These are phyloP conservation scores for Sambucus nigra DNA, from an alignment of 129 eudicot genomes.

Conservation along the genomic window DNA sequence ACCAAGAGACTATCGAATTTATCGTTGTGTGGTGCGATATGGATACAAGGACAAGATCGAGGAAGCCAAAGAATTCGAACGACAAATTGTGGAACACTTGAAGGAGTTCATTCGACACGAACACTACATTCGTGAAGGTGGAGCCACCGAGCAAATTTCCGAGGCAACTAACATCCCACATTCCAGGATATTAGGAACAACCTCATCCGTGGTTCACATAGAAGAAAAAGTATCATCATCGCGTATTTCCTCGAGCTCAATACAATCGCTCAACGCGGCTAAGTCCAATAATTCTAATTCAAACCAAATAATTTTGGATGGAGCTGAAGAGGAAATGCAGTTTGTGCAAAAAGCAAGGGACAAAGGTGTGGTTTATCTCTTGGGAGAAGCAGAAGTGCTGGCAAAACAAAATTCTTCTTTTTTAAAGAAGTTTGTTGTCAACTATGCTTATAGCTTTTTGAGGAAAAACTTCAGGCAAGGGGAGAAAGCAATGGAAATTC, in stretches of 20 bases:
- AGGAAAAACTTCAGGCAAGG: slow-evolving; percentile 40
- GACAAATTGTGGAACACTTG: slow-evolving; percentile 16
- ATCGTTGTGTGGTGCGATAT: slow-evolving; percentile 14
- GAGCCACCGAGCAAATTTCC: neutral
- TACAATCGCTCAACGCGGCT: neutral
- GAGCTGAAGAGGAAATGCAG: slow-evolving; percentile 27
- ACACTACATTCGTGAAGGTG: slow-evolving; percentile 16
- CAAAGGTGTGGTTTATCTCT: slow-evolving; percentile 30
- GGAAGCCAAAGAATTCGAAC: slow-evolving; percentile 11
- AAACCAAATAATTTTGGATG: neutral
- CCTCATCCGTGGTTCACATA: neutral
- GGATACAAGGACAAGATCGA: slow-evolving; percentile 12
- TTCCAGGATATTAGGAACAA: neutral
- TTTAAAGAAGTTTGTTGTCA: slow-evolving; percentile 22
- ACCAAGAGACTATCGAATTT: slow-evolving; percentile 14
- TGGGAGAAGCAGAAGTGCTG: slow-evolving; percentile 36
- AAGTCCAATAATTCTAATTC: slow-evolving; percentile 2
- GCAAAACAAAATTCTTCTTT: slow-evolving; percentile 22
- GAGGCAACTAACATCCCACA: slow-evolving; percentile 1
- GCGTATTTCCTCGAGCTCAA: slow-evolving; percentile 11
- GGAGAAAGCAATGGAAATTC: slow-evolving; percentile 30
- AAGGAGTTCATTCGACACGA: slow-evolving; percentile 28
- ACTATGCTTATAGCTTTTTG: slow-evolving; percentile 26
- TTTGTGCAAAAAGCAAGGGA: slow-evolving; percentile 22
- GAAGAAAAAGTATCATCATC: slow-evolving; percentile 15